Base-by-base conservation (phyloP, 805 yeast genomes). In the Candida awuae region DNA sequence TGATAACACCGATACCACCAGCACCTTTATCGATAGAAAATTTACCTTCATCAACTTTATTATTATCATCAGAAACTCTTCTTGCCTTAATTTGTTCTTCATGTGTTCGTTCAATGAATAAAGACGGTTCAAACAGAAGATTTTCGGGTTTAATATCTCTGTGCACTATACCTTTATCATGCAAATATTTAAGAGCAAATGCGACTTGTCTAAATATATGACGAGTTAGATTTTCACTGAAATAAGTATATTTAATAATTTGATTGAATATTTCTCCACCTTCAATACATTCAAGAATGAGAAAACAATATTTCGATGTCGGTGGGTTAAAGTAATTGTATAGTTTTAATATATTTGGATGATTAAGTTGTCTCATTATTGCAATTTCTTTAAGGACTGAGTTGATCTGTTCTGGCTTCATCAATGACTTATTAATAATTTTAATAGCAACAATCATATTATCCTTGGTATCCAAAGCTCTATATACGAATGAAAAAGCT, bases 181-280 rank as follows among this genome's bases (percentile, higher is more conserved):
- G 94, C 35, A 84, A 62, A 55, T 81, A 77, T 33, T 80, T 71
- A 17, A 83, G 71, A 1, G 90, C 80, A 30, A 69, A 62, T 3
- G 84, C 81, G 17, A 84, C 77, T 55, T 83, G 94, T 28, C 71
- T 53, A 43, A 84, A 79, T 8, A 84, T 75, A 59, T 82, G 90
- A 20, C 86, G 67, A 13, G 86, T 66, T 45, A 83, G 64, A 39
- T 77, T 76, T 54, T 83, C 94, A 34, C 77, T 67, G 56, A 83
- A 80, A 55, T 83, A 83, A 1, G 94, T 83, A 48, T 76, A 74
- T 41, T 81, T 78, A 36, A 84, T 84, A 48, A 83, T 83, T 53
- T 82, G 85, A 47, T 80, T 83, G 64, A 84, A 83, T 20, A 83
- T 73, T 59, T 83, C 94, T 6, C 94, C 94, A 8, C 94, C 94